These are phyloP conservation scores for Ceratopteris richardii DNA, from an alignment of 75 land plant species.

Conservation along the genomic window DNA sequence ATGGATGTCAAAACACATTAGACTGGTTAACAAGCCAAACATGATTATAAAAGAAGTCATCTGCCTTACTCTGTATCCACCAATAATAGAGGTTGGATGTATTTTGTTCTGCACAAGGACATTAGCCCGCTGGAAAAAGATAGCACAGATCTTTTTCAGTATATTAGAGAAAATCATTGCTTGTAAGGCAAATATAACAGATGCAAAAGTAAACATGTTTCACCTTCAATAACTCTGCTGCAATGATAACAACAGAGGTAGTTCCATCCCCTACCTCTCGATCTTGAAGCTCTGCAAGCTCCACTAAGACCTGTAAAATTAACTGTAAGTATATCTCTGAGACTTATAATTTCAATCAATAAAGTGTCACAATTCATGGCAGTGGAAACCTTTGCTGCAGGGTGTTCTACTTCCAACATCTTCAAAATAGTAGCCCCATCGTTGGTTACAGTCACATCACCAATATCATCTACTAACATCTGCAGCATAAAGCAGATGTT, in stretches of 20 bases:
- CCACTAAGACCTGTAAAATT: conserved; percentile 69
- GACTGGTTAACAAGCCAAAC: no score
- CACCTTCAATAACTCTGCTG: conserved; percentile 93
- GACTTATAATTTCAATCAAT: no score
- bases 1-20: no score
- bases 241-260: conserved; percentile 92
- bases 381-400: conserved; percentile 94
- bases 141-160: no score
- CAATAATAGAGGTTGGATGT: conserved; percentile 95
- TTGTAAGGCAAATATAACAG: not conserved
- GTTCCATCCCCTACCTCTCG: conserved; percentile 98
- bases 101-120: conserved; percentile 92
- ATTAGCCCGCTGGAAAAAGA: conserved; percentile 70
- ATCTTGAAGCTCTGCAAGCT: conserved; percentile 94
- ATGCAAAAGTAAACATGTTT: not conserved
- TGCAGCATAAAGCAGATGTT: no score
- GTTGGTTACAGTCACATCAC: conserved; percentile 92
- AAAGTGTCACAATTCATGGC: no score
- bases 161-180: no score
- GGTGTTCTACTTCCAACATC: conserved; percentile 96
- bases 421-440: conserved; percentile 96
- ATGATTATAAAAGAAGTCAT: no score
- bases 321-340: not conserved
- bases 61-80: conserved; percentile 80
- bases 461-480: conserved; percentile 98